These are phyloP conservation scores for Ganoderma sinense DNA, from an alignment of 1,284 basidiomycete genomes.

Conservation along the genomic window DNA sequence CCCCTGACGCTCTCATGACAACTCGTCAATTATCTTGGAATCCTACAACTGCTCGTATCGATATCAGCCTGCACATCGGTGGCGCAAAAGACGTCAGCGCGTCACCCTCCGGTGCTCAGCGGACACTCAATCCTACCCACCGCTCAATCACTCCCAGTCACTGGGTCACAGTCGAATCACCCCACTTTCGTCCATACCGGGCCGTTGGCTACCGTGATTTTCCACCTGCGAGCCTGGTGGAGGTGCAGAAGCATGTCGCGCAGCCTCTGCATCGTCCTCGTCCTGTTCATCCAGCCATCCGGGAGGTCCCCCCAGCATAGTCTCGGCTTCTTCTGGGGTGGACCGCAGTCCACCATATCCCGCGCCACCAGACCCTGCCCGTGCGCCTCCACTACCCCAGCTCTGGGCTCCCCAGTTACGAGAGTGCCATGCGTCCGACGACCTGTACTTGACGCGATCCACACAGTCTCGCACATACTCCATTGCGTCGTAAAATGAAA, in stretches of 20 bases:
- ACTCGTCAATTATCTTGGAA: slow-evolving; percentile 4
- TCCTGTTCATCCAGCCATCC: slow-evolving; percentile 42
- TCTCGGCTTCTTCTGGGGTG: slow-evolving; percentile 42
- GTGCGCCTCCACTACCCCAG: slow-evolving; percentile 27
- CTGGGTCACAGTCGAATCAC: slow-evolving; percentile 42
- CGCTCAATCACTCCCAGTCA: slow-evolving; percentile 22
- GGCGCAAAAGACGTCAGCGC: slow-evolving; percentile 17
- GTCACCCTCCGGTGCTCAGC: slow-evolving; percentile 12
- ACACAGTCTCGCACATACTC: slow-evolving; percentile 36
- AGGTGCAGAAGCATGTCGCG: slow-evolving; percentile 1
- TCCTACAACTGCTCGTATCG: slow-evolving; percentile 12
- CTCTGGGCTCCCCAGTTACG: slow-evolving; percentile 31
- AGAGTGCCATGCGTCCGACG: slow-evolving; percentile 33
- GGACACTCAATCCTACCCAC: slow-evolving; percentile 14
- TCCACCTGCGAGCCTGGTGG: slow-evolving; percentile 13
- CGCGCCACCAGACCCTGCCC: slow-evolving; percentile 28
- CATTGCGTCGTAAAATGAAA: slow-evolving; percentile 41
- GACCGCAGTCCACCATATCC: slow-evolving; percentile 41
- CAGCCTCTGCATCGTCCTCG: slow-evolving; percentile 28
- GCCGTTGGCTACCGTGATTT: slow-evolving; percentile 24
- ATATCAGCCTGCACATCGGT: slow-evolving; percentile 15
- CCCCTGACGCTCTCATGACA: slow-evolving; percentile 7
- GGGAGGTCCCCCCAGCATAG: slow-evolving; percentile 41
- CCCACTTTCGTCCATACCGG: slow-evolving; percentile 40
- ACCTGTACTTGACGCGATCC: slow-evolving; percentile 34